Conservation (phyloP, 495 filamentous ascomycete genomes). For the Hypomontagnella monticulosa region DNA sequence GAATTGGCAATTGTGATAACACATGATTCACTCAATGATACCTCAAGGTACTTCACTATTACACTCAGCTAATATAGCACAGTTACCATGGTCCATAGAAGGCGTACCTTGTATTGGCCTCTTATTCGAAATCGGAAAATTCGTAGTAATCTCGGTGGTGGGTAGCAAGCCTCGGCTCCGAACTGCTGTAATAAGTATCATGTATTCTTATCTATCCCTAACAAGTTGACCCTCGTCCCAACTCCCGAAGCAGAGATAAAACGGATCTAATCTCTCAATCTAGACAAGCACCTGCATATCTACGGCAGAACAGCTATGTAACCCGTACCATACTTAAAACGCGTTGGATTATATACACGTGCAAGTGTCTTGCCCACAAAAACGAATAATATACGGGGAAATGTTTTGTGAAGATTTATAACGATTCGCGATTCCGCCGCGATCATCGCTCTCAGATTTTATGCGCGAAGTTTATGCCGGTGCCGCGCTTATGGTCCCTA, state of each 20-base stretch:
- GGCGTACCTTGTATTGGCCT: not conserved
- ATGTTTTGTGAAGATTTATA: too few relatives aligned
- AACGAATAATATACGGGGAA: too few relatives aligned
- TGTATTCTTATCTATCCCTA: constrained; percentile 3
- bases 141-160: constrained; percentile 5
- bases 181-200: too few relatives aligned
- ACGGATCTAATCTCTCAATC: constrained; percentile 4
- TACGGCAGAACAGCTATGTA: too few relatives aligned
- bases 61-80: not conserved
- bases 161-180: constrained; percentile 3
- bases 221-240: not conserved
- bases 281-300: not conserved
- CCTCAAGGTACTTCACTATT: not conserved
- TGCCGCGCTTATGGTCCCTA: constrained; percentile 1
- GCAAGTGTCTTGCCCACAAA: too few relatives aligned
- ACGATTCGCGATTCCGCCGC: not conserved
- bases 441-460: constrained; percentile 18
- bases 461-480: constrained; percentile 29
- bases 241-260: not conserved
- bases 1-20: not conserved
- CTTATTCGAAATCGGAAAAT: not conserved
- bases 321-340: too few relatives aligned
- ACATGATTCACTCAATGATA: too few relatives aligned
- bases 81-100: not conserved
- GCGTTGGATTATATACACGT: too few relatives aligned